Conservation (phyloP, 2,329 filamentous ascomycete genomes). For the Chaetomium olivaceum region DNA sequence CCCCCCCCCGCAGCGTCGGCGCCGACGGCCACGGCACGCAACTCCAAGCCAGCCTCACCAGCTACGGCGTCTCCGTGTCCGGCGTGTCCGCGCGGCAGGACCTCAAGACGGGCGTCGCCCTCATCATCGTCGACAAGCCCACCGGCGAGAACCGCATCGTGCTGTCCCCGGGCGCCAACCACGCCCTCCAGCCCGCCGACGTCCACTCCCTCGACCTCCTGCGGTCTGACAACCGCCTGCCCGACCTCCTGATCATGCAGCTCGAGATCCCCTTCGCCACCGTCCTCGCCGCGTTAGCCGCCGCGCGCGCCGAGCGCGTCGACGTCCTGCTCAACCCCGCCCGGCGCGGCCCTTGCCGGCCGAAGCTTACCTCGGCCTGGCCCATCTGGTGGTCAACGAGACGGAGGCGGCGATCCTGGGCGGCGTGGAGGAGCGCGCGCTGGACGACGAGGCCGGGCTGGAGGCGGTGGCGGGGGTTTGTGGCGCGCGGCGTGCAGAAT, state of each 20-base stretch:
- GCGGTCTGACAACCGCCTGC: conserved; percentile 12
- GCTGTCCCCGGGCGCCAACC: conserved; percentile 71
- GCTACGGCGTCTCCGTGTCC: conserved; percentile 61
- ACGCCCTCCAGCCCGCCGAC: conserved; percentile 44
- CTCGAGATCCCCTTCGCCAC: conserved; percentile 72
- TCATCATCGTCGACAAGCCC: conserved; percentile 73
- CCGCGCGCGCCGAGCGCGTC: conserved; percentile 50
- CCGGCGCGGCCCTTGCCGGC: conserved; percentile 69
- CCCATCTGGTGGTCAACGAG: conserved; percentile 86
- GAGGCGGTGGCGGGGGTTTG: conserved; percentile 59
- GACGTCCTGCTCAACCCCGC: conserved; percentile 83
- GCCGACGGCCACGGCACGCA: conserved; percentile 64
- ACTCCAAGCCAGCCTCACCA: conserved; percentile 58
- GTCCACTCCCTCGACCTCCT: conserved; percentile 31
- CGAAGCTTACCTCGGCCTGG: conserved; percentile 65
- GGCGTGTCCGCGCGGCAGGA: conserved; percentile 37
- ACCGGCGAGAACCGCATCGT: conserved; percentile 77
- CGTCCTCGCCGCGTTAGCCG: conserved; percentile 60
- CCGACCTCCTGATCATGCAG: conserved; percentile 72
- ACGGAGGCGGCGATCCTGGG: conserved; percentile 79
- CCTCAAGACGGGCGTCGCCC: conserved; percentile 66
- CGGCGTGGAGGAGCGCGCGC: conserved; percentile 51
- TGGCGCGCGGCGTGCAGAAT: conserved; percentile 68
- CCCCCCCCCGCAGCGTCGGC: conserved; percentile 62
- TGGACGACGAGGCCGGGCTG: conserved; percentile 50